A percentile compares a stretch with the other conserved stretches of the same genome.
Conservation (phyloP, 306 rosid species). For the Potentilla sterilis region DNA sequence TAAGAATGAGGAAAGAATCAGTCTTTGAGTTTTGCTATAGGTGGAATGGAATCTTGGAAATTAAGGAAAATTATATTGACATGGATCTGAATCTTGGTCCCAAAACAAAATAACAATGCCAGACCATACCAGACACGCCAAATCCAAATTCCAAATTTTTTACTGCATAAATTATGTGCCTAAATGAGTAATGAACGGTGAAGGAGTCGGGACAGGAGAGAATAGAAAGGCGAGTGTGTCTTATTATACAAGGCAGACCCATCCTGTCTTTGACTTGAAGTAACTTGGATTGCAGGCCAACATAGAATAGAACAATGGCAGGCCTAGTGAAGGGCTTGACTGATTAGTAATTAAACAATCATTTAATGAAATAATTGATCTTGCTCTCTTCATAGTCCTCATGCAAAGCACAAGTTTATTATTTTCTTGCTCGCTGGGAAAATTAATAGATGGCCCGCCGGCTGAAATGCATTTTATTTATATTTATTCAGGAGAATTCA, state of each 20-base stretch:
- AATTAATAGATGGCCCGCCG: neutral
- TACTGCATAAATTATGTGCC: neutral
- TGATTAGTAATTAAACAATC: neutral
- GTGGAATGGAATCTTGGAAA: neutral
- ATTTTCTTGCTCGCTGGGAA: neutral
- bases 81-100: neutral
- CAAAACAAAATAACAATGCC: neutral
- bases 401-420: neutral
- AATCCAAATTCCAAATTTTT: neutral
- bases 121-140: neutral
- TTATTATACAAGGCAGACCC: neutral
- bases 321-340: neutral
- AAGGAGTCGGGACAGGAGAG: neutral
- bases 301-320: neutral
- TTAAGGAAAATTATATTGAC: neutral
- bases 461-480: neutral
- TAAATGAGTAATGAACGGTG: neutral
- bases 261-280: neutral
- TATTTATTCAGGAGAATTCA: no score
- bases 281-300: slow-evolving; percentile 9
- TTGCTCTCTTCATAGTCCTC: neutral
- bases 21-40: neutral
- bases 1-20: neutral
- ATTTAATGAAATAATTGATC: neutral
- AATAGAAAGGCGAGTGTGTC: neutral